Evolutionary conservation across 768 basidiomycete species (phyloP), one percentile per base, ranked within the genome.

Genomic region (Cystofilobasidium macerans): DNA sequence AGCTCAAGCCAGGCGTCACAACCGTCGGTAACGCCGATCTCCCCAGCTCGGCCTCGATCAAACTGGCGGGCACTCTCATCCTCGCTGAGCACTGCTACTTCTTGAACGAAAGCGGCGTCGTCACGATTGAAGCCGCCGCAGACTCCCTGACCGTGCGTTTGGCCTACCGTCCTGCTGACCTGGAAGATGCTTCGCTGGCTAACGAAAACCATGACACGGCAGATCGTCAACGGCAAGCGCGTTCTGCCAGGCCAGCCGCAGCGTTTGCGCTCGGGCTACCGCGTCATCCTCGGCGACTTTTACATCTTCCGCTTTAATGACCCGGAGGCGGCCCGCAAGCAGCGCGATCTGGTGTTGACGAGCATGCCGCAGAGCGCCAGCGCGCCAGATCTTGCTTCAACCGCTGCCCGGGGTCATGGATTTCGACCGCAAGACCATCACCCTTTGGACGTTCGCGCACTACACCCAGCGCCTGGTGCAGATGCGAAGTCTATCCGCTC

Each of bases 161-260:
- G 9, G 22, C 16, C 42, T 42, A n/a, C n/a, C n/a, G n/a, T n/a
- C n/a, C n/a, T n/a, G n/a, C n/a, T n/a, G n/a, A n/a, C n/a, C n/a
- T n/a, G n/a, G n/a, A n/a, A n/a, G n/a, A n/a, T n/a, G n/a, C n/a
- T 68, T 71, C 57, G 51, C 48, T 53, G 8, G 24, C 51, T 30
- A 22, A 48, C 24, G 8, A 22, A 8, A 8, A 48, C 9, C 7
- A 7, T 24, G 16, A 22, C 45, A 13, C n/a, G 57, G 12, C 69
- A 92, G 89, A 91, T 94, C 79, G 77, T 99, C 72, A 99, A 99
- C 75, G 95, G 94, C 42, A 88, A 91, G 74, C 86, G 91, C 75
- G 81, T 94, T 20, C 72, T 82, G 6, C 81, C 89, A 2, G 84
- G 83, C 69, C 69, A 80, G 87, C 81, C 86, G 16, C 83, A 88